Base-by-base conservation (phyloP, 164 flowering plant species). In the Santalum album region DNA sequence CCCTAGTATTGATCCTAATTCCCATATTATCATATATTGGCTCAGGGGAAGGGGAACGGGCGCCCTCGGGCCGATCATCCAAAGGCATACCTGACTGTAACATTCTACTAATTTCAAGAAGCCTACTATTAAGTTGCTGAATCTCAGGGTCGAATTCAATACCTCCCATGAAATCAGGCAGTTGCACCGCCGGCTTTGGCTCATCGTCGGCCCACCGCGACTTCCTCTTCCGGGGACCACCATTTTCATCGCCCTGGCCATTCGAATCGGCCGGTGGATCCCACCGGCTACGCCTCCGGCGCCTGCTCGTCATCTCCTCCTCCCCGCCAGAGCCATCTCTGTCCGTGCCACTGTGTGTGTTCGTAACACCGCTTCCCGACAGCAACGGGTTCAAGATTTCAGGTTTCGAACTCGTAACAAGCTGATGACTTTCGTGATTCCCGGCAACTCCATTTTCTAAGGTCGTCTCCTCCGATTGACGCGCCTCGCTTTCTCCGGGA, bases 101-200 rank as follows among this genome's bases (percentile, higher is more conserved):
- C 69, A 82, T 70, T 6, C 95, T 59, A 72, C 75, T 84, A 53
- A 91, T 86, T 49, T 88, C 98, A 24, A 91, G 67, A 16, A 91
- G 71, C 61, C 95, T 68, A 63, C 79, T 66, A 53, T 91, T 91
- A 50, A 91, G 74, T 48, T 82, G 77, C 65, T 86, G 95, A 60
- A 88, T 72, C 55, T 88, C 95, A 12, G 96, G 95, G 54, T 91
- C 95, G 53, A 84, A 82, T 25, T 87, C 95, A 59, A 90, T 84
- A 71, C 90, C 88, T 72, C 94, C 96, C 95, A 90, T 84, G 71
- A 90, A 90, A 60, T 90, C 98, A 0, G 98, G 96, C 11, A 87
- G 58, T 62, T 88, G 92, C 56, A 84, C 61, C 47, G 67, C 57
- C 6, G 84, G 85, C 67, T 81, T 81, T 17, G 91, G 87, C 60